A percentile compares a stretch with the other conserved stretches of the same genome.
Conservation (phyloP, 2,329 filamentous ascomycete species). For the Fusarium cicatricum region DNA sequence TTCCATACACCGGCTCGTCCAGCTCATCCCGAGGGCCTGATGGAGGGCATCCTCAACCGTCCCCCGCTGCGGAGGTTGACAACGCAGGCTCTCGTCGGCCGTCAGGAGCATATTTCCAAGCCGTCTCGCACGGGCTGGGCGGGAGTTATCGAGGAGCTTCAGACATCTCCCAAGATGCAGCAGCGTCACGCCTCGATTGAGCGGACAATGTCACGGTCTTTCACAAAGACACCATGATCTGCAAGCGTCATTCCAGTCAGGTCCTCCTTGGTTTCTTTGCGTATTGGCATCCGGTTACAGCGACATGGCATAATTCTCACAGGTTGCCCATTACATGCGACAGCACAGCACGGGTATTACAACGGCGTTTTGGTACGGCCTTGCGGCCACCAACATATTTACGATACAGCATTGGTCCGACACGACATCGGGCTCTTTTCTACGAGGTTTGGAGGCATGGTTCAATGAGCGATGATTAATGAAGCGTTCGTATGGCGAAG, state of each 20-base stretch:
- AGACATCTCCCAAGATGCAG: conserved; percentile 67
- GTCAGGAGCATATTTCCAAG: conserved; percentile 57
- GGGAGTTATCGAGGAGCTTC: conserved; percentile 69
- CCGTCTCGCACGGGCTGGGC: conserved; percentile 66
- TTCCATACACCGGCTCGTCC: conserved; percentile 46
- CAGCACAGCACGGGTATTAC: conserved; percentile 19
- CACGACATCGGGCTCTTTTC: conserved; percentile 16
- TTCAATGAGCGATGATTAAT: conserved; percentile 43
- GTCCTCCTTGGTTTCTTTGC: conserved; percentile 30
- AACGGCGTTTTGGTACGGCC: conserved; percentile 37
- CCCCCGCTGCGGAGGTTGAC: conserved; percentile 62
- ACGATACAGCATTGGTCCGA: conserved; percentile 29
- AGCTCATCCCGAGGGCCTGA: conserved; percentile 51
- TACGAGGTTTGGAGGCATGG: conserved; percentile 17
- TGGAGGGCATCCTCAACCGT: conserved; percentile 54
- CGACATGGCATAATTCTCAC: conserved; percentile 29
- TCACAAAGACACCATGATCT: conserved; percentile 44
- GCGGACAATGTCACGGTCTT: conserved; percentile 56
- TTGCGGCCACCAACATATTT: conserved; percentile 27
- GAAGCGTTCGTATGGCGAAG: conserved; percentile 29
- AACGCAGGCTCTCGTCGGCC: conserved; percentile 60
- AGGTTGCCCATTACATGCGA: conserved; percentile 29
- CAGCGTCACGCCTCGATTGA: conserved; percentile 71
- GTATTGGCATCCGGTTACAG: conserved; percentile 27
- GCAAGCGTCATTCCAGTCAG: conserved; percentile 10